These are phyloP conservation scores for Endothia cerciana DNA, from an alignment of 2,329 filamentous ascomycete species.

Conservation along the genomic window DNA sequence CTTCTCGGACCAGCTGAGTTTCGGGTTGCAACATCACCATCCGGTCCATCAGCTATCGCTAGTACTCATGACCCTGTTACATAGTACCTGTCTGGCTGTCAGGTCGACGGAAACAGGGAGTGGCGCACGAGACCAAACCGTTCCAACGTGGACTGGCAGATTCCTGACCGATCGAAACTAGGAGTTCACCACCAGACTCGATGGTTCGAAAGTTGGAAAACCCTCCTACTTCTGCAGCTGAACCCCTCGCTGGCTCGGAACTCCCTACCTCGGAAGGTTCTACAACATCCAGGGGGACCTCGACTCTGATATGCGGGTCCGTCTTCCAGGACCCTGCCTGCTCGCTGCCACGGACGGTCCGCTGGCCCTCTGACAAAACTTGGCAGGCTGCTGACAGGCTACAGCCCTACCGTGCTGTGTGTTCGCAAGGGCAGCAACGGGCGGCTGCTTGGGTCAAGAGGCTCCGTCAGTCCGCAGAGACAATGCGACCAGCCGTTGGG, in stretches of 20 bases:
- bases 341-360: not conserved
- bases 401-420: not conserved
- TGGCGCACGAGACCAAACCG: not conserved
- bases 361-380: not conserved
- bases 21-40: conserved; percentile 13
- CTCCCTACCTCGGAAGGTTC: not conserved
- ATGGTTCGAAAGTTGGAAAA: not conserved
- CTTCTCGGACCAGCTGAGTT: conserved; percentile 5
- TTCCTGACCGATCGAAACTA: not conserved
- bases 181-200: not conserved
- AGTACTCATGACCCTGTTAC: not conserved
- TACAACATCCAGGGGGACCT: not conserved
- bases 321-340: conserved; percentile 1
- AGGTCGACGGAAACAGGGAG: not conserved
- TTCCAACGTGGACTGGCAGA: not conserved
- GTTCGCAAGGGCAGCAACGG: not conserved
- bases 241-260: not conserved
- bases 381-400: conserved; percentile 5
- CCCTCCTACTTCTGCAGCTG: not conserved
- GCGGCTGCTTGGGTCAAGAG: not conserved
- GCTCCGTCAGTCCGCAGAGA: not conserved
- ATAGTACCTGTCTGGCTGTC: not conserved
- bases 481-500: not conserved
- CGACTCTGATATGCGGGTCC: not conserved
- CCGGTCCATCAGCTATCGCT: not conserved